phyloP scores from a whole-genome alignment of 495 filamentous ascomycete species.

The Aspergillus asperescens region DNA sequence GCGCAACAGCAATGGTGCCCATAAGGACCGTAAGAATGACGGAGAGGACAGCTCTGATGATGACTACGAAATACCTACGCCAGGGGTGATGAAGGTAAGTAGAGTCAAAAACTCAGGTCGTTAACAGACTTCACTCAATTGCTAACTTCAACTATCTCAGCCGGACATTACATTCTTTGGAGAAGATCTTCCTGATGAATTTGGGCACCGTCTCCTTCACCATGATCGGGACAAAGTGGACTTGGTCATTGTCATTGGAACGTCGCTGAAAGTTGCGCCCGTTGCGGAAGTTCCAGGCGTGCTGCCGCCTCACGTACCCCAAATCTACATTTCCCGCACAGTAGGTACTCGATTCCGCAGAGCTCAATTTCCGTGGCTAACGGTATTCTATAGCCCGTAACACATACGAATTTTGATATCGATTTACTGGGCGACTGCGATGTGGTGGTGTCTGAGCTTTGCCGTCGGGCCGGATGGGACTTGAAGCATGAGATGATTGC shows the following conservation, averaged over 20 bases:
- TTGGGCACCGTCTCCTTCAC: slow-evolving; percentile 71
- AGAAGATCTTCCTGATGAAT: slow-evolving; percentile 68
- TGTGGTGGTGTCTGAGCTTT: slow-evolving; percentile 83
- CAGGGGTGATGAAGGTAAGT: slow-evolving; percentile 85
- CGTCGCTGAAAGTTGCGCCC: slow-evolving; percentile 91
- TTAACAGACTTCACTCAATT: too few species aligned
- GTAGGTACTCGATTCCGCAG: slow-evolving; percentile 34
- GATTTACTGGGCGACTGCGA: slow-evolving; percentile 93
- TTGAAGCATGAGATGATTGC: slow-evolving; percentile 83
- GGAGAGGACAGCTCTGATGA: slow-evolving; percentile 63
- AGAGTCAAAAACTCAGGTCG: background rate
- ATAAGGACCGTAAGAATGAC: slow-evolving; percentile 47
- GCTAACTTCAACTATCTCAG: slow-evolving; percentile 22
- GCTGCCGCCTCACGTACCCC: slow-evolving; percentile 71
- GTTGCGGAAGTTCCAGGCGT: slow-evolving; percentile 86
- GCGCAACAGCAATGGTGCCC: slow-evolving; percentile 56
- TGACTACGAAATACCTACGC: slow-evolving; percentile 61
- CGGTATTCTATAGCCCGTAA: slow-evolving; percentile 56
- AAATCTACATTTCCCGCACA: slow-evolving; percentile 88
- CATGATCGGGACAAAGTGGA: slow-evolving; percentile 77
- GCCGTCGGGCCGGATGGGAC: slow-evolving; percentile 80
- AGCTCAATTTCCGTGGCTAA: slow-evolving; percentile 7
- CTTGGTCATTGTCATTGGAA: slow-evolving; percentile 94
- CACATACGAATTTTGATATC: slow-evolving; percentile 90
- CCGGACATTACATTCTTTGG: slow-evolving; percentile 96